Evolutionary conservation across 2,329 filamentous ascomycete genomes (phyloP).

Genomic region (Alternaria triticina): DNA sequence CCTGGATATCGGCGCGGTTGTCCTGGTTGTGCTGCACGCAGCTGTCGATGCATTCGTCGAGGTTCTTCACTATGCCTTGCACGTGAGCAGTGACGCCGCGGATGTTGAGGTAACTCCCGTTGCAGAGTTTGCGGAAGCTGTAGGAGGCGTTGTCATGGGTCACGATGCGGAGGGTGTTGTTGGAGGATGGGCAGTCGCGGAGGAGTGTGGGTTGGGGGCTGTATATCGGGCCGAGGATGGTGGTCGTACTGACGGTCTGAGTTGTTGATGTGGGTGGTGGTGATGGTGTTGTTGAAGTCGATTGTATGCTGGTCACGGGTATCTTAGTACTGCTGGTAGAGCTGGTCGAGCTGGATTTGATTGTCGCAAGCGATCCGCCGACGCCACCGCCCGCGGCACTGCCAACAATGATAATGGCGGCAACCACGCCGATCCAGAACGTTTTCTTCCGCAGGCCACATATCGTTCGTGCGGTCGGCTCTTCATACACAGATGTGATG

Average conservation of each 20-base stretch:
- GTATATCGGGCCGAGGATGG: background rate
- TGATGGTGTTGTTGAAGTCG: background rate
- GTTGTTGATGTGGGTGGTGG: background rate
- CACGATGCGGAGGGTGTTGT: background rate
- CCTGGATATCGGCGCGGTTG: background rate
- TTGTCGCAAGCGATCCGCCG: background rate
- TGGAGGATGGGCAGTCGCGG: background rate
- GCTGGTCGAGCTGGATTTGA: background rate
- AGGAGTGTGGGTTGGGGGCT: background rate
- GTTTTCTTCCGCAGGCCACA: background rate
- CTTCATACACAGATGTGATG: background rate
- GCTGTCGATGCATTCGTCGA: background rate
- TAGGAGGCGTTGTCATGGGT: background rate
- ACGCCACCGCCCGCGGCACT: background rate
- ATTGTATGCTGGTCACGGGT: background rate
- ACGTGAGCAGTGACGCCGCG: background rate
- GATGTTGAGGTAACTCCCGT: background rate
- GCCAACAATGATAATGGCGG: background rate
- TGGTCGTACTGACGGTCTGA: background rate
- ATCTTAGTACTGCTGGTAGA: background rate
- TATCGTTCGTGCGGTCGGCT: background rate
- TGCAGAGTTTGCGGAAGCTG: background rate
- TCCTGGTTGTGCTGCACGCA: background rate
- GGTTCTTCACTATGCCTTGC: background rate
- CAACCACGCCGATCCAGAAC: background rate